Evolutionary conservation across 1,139 yeast species (phyloP).

Genomic region (Hansenula anomala): DNA sequence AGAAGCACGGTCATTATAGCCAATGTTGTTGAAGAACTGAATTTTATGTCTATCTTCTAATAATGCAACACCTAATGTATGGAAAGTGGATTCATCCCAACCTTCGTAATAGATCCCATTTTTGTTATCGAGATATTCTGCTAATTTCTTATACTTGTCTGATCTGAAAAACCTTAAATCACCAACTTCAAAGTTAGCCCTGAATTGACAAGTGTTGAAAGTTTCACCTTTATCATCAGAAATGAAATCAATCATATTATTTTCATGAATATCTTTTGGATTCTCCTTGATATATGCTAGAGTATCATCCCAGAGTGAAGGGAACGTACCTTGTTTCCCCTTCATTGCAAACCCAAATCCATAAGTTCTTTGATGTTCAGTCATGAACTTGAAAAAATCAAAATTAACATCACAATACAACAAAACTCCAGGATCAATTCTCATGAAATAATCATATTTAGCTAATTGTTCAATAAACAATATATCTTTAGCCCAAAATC

Average conservation of each 20-base stretch:
- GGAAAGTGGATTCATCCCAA: slow-evolving; percentile 64
- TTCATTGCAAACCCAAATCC: slow-evolving; percentile 65
- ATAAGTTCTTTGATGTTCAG: slow-evolving; percentile 51
- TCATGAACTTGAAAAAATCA: slow-evolving; percentile 62
- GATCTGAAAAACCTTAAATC: slow-evolving; percentile 50
- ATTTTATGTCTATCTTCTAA: slow-evolving; percentile 40
- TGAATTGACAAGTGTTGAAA: slow-evolving; percentile 56
- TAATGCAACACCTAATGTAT: slow-evolving; percentile 51
- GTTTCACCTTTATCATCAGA: slow-evolving; percentile 47
- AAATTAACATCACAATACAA: slow-evolving; percentile 60
- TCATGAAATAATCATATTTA: slow-evolving; percentile 64
- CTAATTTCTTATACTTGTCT: slow-evolving; percentile 41
- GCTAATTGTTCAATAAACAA: slow-evolving; percentile 51
- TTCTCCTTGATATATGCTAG: slow-evolving; percentile 40
- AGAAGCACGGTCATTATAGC: slow-evolving; percentile 30
- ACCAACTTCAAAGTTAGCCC: slow-evolving; percentile 56
- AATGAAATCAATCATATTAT: slow-evolving; percentile 49
- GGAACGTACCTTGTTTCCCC: slow-evolving; percentile 50
- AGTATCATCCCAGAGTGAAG: slow-evolving; percentile 55
- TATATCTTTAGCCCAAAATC: slow-evolving; percentile 86
- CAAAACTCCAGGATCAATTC: slow-evolving; percentile 66
- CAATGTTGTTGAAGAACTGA: slow-evolving; percentile 52
- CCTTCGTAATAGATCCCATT: slow-evolving; percentile 60
- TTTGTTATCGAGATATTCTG: slow-evolving; percentile 40
- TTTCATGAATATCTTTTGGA: slow-evolving; percentile 40